Base-by-base conservation (phyloP, 371 early-diverging fungal species). In the Nematocida minor region DNA sequence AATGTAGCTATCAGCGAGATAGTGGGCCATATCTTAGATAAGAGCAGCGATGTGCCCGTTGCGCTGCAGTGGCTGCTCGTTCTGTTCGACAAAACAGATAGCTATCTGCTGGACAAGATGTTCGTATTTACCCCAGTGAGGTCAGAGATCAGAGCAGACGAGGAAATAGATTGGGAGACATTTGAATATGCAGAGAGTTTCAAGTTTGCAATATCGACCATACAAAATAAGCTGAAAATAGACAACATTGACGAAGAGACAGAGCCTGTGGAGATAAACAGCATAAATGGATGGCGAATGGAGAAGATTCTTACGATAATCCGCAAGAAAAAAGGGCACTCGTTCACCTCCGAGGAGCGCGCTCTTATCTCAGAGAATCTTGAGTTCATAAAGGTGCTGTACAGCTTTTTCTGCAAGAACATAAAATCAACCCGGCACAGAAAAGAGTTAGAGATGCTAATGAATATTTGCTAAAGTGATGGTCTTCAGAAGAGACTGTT, bases 261-360 rank as follows among this genome's bases (percentile, higher is more conserved):
- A 49, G 55, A 40, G 4, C 11, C 32, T 4, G 41, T 55, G 7
- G 20, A 27, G 6, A 54, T 69, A 41, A 46, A 60, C 49, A 38
- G 22, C 16, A 29, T 34, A 4, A 69, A 69, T 36, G 69, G 69
- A 40, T 60, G 57, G 69, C 55, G 60, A 69, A 69, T 69, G 69
- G 47, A 40, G 25, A 18, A 32, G 11, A 47, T 69, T 20, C 69
- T 69, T 0, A 22, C 27, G 16, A n/a, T 34, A 22, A 14, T n/a
- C 29, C 9, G 48, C 27, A 55, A 69, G 22, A 69, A 44, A 27
- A 69, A 27, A 38, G 40, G 14, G 34, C 29, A 34, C 27, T 34
- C 36, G 38, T 25, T 44, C 16, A 25, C 46, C 9, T 25, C 20
- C 6, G 63, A 62, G 4, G 25, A 62, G 40, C 16, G 11, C 4